These are phyloP conservation scores for Lathyrus oleraceus DNA, from an alignment of 306 rosid species.

Conservation along the genomic window DNA sequence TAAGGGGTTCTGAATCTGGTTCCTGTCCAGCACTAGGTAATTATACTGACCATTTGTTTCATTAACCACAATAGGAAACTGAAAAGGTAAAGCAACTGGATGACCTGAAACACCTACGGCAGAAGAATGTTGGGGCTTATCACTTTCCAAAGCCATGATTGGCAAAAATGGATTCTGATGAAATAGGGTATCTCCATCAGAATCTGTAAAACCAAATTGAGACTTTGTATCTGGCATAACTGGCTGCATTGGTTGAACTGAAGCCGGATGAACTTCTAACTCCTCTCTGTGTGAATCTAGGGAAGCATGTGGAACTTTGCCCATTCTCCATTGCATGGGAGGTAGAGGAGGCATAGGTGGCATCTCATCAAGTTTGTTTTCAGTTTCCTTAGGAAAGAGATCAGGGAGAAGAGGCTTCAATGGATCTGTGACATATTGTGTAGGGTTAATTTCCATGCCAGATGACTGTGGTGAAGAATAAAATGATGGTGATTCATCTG, in stretches of 20 bases:
- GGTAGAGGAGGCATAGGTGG: slow-evolving; percentile 99
- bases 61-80: slow-evolving; percentile 50
- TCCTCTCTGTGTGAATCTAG: slow-evolving; percentile 42
- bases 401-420: slow-evolving; percentile 45
- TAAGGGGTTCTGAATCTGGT: slow-evolving; percentile 57
- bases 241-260: slow-evolving; percentile 45
- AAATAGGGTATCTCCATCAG: slow-evolving; percentile 39
- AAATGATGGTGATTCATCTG: slow-evolving; percentile 42
- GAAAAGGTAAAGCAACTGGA: slow-evolving; percentile 46
- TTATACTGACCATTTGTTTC: slow-evolving; percentile 49
- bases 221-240: slow-evolving; percentile 38
- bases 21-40: slow-evolving; percentile 46
- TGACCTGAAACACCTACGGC: slow-evolving; percentile 48
- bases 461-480: slow-evolving; percentile 45
- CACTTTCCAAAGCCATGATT: slow-evolving; percentile 47
- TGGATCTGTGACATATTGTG: slow-evolving; percentile 44
- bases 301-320: slow-evolving; percentile 57
- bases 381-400: slow-evolving; percentile 46
- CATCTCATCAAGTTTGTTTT: slow-evolving; percentile 59
- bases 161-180: slow-evolving; percentile 58
- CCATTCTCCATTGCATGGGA: slow-evolving; percentile 97
- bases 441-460: slow-evolving; percentile 38
- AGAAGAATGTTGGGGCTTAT: slow-evolving; percentile 43
- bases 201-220: slow-evolving; percentile 46
- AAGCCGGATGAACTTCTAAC: slow-evolving; percentile 40